These are phyloP conservation scores for Physcomitrellopsis africana DNA, from an alignment of 225 moss, liverwort and hornwort genomes.

Conservation along the genomic window DNA sequence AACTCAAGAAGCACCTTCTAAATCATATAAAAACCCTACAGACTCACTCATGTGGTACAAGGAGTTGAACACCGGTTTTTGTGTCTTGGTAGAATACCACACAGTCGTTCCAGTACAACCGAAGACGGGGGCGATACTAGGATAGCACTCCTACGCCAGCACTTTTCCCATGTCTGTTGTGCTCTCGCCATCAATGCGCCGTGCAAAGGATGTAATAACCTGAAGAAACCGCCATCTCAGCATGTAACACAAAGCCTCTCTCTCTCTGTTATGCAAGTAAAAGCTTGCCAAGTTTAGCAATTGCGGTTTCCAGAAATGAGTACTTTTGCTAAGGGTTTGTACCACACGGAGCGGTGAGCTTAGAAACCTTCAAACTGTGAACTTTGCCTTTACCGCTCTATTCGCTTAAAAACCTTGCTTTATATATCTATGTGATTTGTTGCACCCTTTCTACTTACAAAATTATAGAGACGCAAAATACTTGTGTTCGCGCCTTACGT, in stretches of 20 bases:
- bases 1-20: neutral
- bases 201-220: constrained; percentile 41
- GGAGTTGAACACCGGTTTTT: constrained; percentile 7
- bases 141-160: constrained; percentile 28
- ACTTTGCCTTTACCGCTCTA: too few relatives aligned
- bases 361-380: too few relatives aligned
- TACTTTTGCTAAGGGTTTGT: too few relatives aligned
- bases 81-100: neutral
- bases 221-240: constrained; percentile 24
- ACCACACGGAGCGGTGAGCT: too few relatives aligned
- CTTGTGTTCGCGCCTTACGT: too few relatives aligned
- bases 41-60: neutral
- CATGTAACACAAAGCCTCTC: neutral
- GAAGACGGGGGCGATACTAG: neutral
- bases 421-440: too few relatives aligned
- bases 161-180: constrained; percentile 38
- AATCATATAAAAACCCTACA: too few relatives aligned
- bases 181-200: constrained; percentile 47
- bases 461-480: too few relatives aligned
- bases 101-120: constrained; percentile 9
- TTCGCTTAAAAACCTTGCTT: too few relatives aligned
- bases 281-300: too few relatives aligned
- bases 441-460: too few relatives aligned
- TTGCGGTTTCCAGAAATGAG: too few relatives aligned
- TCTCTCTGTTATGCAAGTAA: neutral